Evolutionary conservation across 2,329 filamentous ascomycete genomes (phyloP), one percentile per base, ranked within the genome.

Genomic region (Fusarium napiforme): DNA sequence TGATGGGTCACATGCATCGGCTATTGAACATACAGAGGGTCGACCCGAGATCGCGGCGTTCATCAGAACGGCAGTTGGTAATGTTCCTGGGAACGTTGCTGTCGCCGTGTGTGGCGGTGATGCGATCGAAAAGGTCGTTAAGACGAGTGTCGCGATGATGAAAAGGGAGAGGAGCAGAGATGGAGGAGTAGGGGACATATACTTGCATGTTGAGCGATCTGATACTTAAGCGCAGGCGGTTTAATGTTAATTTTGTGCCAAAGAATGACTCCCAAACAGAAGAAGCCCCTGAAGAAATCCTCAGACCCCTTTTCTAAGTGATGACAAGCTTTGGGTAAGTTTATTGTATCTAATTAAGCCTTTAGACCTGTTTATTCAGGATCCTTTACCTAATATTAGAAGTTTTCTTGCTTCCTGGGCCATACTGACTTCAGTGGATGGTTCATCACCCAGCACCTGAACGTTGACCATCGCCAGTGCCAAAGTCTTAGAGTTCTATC

Each of bases 81-180:
- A 55, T 26, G 43, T 69, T 9, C 69, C 76, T 1, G 76, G 76
- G 1, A 70, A 62, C 34, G 61, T 77, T 14, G 75, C 50, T 6
- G 67, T 78, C 9, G 76, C 76, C 5, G 75, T 78, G 15, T 78
- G 76, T 45, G 76, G 75, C 5, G 76, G 75, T 0, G 71, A 59
- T 21, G 64, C 70, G 12, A 69, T 78, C 8, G 76, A 78, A 34
- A 71, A 52, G 49, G 67, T 57, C 4, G 76, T 75, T 3, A 65
- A 70, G 70, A 69, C 50, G 34, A 60, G 62, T 16, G 72, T 78
- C 43, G 69, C 69, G 2, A 39, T 58, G 4, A 40, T 78, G 9
- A 59, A 63, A 40, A 64, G 60, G 11, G 66, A 72, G 21, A 55
- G 68, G 5, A 66, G 45, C 14, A 50, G 26, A 6, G 71, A 75